Evolutionary conservation across 768 basidiomycete genomes (phyloP), one percentile per base, ranked within the genome.

Genomic region (Mycena galopus): DNA sequence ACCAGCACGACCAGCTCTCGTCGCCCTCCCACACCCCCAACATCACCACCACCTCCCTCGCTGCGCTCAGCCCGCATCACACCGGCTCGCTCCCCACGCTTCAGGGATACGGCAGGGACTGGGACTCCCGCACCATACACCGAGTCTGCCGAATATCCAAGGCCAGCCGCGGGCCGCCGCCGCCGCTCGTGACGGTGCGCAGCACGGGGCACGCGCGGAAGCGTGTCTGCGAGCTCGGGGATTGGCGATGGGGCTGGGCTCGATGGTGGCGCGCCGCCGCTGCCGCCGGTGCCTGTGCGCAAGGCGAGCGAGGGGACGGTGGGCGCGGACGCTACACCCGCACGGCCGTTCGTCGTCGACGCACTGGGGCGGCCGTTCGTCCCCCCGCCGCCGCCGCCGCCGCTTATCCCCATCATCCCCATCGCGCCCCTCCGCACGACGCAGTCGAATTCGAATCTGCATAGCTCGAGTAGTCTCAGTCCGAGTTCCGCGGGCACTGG

Each of bases 351-450:
- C 21, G n/a, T n/a, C n/a, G n/a, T n/a, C n/a, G 30, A 14, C 17
- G 19, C 56, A 27, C n/a, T n/a, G 33, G 56, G 25, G 11, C 63
- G 64, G 23, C n/a, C 55, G 27, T 62, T 67, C 55, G 53, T 62
- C 30, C 33, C 58, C 29, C 71, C 71, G 39, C 71, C 65, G 27
- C 71, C 71, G 55, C 71, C 65, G 2, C 71, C 71, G 39, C 71
- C 71, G 25, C 71, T 72, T 47, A 55, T 72, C 8, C 67, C 71
- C 11, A 21, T 67, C 33, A 35, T 35, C 12, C 33, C 33, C 33
- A 12, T 12, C 33, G 33, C 42, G 42, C 42, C 42, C 42, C 35
- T 37, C 35, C 11, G 10, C 35, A 37, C 35, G 35, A 16, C 35
- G 35, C 35, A 16, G 35, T n/a, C n/a, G n/a, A n/a, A n/a, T n/a